Evolutionary conservation across 2,329 filamentous ascomycete genomes (phyloP).

Genomic region (Fusarium sp.): DNA sequence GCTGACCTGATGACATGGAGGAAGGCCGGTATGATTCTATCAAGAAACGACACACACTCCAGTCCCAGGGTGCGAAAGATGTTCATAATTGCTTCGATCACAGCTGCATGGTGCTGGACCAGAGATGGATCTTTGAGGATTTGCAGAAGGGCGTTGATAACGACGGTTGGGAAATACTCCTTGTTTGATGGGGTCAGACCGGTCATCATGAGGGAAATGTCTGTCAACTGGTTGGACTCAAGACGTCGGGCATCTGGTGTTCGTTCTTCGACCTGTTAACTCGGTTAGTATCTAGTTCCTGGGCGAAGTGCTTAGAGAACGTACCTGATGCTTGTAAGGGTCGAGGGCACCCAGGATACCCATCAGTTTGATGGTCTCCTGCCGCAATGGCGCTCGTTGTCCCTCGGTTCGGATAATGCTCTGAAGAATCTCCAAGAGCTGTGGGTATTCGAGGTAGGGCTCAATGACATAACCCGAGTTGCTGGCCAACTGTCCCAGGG

Average conservation of each 20-base stretch:
- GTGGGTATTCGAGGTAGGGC: slow-evolving; percentile 94
- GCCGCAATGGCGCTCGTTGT: slow-evolving; percentile 84
- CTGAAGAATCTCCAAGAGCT: slow-evolving; percentile 91
- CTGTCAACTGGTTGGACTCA: slow-evolving; percentile 78
- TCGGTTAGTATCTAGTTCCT: slow-evolving; percentile 38
- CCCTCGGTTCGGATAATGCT: slow-evolving; percentile 93
- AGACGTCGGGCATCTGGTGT: slow-evolving; percentile 79
- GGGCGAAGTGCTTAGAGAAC: background rate
- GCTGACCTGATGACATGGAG: slow-evolving; percentile 88
- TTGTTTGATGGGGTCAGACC: slow-evolving; percentile 96
- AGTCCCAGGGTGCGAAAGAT: slow-evolving; percentile 97
- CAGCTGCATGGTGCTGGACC: slow-evolving; percentile 88
- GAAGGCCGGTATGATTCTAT: slow-evolving; percentile 94
- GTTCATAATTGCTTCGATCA: slow-evolving; percentile 98
- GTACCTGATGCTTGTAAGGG: slow-evolving; percentile 89
- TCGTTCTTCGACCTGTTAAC: slow-evolving; percentile 83
- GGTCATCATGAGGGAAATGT: slow-evolving; percentile 98
- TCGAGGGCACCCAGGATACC: slow-evolving; percentile 95
- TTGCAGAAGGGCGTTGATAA: slow-evolving; percentile 93
- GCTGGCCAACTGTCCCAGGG: slow-evolving; percentile 90
- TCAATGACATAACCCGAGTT: slow-evolving; percentile 98
- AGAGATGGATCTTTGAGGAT: slow-evolving; percentile 93
- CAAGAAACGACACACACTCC: slow-evolving; percentile 95
- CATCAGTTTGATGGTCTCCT: slow-evolving; percentile 96
- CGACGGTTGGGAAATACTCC: slow-evolving; percentile 97